phyloP scores from a whole-genome alignment of 148 eudicot genomes.

The Nepenthes gracilis region DNA sequence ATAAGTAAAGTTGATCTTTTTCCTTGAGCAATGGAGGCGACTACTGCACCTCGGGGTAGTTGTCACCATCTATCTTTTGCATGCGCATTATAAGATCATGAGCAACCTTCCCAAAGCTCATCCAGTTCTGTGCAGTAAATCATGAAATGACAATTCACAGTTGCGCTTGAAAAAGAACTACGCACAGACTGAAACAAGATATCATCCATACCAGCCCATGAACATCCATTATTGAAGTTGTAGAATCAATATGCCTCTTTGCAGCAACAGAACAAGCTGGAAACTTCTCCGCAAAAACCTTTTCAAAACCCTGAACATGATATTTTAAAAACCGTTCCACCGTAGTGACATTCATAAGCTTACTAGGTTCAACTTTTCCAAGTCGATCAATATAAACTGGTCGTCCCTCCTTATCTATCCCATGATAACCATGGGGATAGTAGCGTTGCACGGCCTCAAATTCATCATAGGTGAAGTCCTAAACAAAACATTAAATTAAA shows the following conservation, averaged over 20 bases:
- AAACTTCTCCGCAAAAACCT: slow-evolving; percentile 74
- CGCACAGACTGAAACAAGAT: neutral
- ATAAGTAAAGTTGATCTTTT: neutral
- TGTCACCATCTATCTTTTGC: slow-evolving; percentile 88
- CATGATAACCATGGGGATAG: slow-evolving; percentile 98
- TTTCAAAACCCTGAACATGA: slow-evolving; percentile 90
- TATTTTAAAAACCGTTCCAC: slow-evolving; percentile 76
- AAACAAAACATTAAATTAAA: slow-evolving; percentile 6
- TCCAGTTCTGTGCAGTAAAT: slow-evolving; percentile 62
- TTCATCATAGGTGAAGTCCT: slow-evolving; percentile 80
- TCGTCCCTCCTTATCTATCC: slow-evolving; percentile 80
- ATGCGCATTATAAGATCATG: slow-evolving; percentile 85
- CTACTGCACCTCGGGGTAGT: slow-evolving; percentile 78
- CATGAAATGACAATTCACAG: slow-evolving; percentile 2
- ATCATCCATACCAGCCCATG: slow-evolving; percentile 61
- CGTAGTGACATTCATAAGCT: slow-evolving; percentile 82
- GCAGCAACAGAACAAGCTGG: slow-evolving; percentile 96
- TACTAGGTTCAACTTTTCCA: slow-evolving; percentile 72
- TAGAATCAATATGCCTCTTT: slow-evolving; percentile 82
- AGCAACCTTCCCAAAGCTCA: slow-evolving; percentile 90
- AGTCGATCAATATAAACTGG: slow-evolving; percentile 91
- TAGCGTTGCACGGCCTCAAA: slow-evolving; percentile 53
- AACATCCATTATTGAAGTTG: slow-evolving; percentile 81
- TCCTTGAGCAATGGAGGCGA: neutral
- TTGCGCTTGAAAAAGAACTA: neutral